Evolutionary conservation across 2,329 filamentous ascomycete species (phyloP).

Genomic region (Cladosporium sp.): DNA sequence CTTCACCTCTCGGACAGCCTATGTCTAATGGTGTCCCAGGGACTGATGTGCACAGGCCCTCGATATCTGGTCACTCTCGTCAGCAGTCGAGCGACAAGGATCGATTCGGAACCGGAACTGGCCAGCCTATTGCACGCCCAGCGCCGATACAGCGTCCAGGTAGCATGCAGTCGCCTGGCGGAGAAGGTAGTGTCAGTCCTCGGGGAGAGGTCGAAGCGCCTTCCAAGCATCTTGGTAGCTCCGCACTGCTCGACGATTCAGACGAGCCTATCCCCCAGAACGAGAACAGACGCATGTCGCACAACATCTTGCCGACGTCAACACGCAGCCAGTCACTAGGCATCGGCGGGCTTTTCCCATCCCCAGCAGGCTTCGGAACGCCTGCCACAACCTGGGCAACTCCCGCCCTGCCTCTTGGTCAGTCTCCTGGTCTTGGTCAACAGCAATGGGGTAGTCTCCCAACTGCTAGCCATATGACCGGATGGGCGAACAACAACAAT

Average conservation of each 20-base stretch:
- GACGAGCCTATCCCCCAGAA: conserved; percentile 60
- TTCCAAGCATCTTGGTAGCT: conserved; percentile 74
- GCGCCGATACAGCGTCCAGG: conserved; percentile 83
- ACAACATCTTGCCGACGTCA: conserved; percentile 28
- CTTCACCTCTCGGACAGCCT: conserved; percentile 30
- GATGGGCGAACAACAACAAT: conserved; percentile 20
- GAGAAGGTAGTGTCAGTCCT: conserved; percentile 35
- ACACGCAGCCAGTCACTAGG: conserved; percentile 16
- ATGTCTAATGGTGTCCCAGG: conserved; percentile 22
- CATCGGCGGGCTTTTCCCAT: conserved; percentile 23
- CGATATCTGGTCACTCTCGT: conserved; percentile 59
- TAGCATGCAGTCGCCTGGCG: conserved; percentile 59
- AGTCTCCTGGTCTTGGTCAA: conserved; percentile 31
- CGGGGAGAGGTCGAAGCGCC: conserved; percentile 51
- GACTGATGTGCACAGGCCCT: conserved; percentile 36
- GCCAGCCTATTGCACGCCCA: conserved; percentile 68
- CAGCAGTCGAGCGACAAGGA: conserved; percentile 62
- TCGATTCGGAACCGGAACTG: conserved; percentile 55
- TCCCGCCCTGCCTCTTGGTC: conserved; percentile 38
- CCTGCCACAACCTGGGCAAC: conserved; percentile 39
- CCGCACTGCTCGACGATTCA: conserved; percentile 69
- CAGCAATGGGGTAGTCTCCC: conserved; percentile 38
- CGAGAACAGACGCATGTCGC: conserved; percentile 36
- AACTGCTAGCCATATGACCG: conserved; percentile 24
- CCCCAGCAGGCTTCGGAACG: conserved; percentile 21